Base-by-base conservation (phyloP, 2,329 filamentous ascomycete species). In the Talaromyces sp. region DNA sequence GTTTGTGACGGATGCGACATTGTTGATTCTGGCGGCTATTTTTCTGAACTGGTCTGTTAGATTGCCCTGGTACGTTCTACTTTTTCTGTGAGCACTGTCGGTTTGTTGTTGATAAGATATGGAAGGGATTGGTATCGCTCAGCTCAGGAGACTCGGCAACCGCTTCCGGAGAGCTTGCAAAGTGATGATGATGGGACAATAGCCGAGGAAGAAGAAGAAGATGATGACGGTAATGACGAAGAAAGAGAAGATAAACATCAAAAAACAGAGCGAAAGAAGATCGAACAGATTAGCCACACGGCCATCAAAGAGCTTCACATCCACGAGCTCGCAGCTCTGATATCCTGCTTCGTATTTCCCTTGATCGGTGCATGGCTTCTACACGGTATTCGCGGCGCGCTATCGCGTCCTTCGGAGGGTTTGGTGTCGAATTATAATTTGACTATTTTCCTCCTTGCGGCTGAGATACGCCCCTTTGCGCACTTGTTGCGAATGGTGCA, bases 11-110 rank as follows among this genome's bases (percentile, higher is more conserved):
- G 94, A 98, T 77, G 79, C 96, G 33, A 89, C 95, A 71, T 82
- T 98, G 39, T 80, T 98, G 37, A 87, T 86, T 2, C 78, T 98
- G 67, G 91, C 91, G 2, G 91, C 90, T 4, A 85, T 97, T 52
- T 96, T 97, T 72, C 82, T 98, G 67, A 93, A 97, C 75, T 97
- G 93, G 92, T 93, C 91, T 58, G 90, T 97, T 50, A 89, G 92
- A 64, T 83, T 95, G 69, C 94, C 94, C 70, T 98, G 94, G 93
- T 93, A 81, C 74, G 85, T 70, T 37, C 10, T 37, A 35, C 31
- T 7, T 6, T 3, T 17, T 33, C 15, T 1, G 27, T 17, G 7
- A 43, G 6, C 43, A 54, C 15, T 22, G 3, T 11, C 11, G 3
- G 11, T 19, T 10, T 13, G 19, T 11, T 33, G 31, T 7, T 56